Evolutionary conservation across 257 asterid genomes (phyloP), one percentile per base, ranked within the genome.

Genomic region (Ophiorrhiza pumila): DNA sequence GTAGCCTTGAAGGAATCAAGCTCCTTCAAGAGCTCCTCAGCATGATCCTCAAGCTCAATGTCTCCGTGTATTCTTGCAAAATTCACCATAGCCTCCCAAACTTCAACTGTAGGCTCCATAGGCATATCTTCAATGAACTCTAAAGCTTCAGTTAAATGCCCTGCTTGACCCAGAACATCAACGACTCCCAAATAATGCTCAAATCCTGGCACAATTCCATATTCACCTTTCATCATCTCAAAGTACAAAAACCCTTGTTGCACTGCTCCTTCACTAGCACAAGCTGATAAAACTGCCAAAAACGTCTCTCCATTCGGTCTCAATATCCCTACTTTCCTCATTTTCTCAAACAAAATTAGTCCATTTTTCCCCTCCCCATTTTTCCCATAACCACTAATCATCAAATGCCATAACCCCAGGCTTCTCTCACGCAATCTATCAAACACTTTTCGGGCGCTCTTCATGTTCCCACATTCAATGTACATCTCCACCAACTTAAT

Each of bases 111-210:
- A 7, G 87, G 82, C 52, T 83, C 82, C 65, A 81, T 65, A 23
- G 87, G 78, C 66, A 83, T 76, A 49, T 57, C 52, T 65, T 80
- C 80, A 32, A 83, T 58, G 73, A 78, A 83, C 80, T 83, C 87
- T 69, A 80, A 29, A 13, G 83, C 81, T 67, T 83, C 87, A 61
- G 27, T 63, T 74, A 83, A 71, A 71, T 83, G 82, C 66, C 87
- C 87, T 4, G 85, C 47, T 69, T 76, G 75, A 47, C 85, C 87
- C 43, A 81, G 59, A 73, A 83, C 76, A 70, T 53, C 56, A 47
- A 78, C 41, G 49, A 83, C 23, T 53, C 79, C 79, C 37, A 81
- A 68, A 34, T 83, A 83, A 62, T 81, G 85, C 72, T 83, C 77
- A 45, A 73, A 68, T 17, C 62, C 37, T 0, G 85, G 87, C 25